These are phyloP conservation scores for Paecilomyces sp. DNA, from an alignment of 2,329 filamentous ascomycete species.

Conservation along the genomic window DNA sequence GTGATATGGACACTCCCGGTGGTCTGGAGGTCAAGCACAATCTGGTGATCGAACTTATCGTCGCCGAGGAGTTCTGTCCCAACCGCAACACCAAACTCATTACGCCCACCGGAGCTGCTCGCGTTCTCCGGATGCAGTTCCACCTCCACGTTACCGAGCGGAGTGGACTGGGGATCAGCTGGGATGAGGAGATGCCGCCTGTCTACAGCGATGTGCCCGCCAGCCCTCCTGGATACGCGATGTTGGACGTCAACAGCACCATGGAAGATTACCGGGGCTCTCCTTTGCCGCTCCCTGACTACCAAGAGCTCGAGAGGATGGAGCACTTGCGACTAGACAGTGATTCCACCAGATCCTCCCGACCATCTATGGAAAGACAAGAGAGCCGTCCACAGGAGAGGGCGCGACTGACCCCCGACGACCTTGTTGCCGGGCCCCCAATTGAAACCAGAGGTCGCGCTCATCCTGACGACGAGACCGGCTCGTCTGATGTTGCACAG, in stretches of 20 bases:
- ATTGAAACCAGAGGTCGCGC: background rate
- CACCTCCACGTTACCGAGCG: constrained; percentile 73
- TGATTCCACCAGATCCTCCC: background rate
- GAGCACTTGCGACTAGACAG: constrained; percentile 9
- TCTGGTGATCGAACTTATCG: constrained; percentile 86
- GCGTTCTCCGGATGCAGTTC: constrained; percentile 91
- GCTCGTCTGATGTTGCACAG: background rate
- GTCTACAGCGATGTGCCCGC: constrained; percentile 90
- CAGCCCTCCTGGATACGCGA: constrained; percentile 66
- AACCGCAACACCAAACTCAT: constrained; percentile 65
- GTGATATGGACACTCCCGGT: constrained; percentile 66
- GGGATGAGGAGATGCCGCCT: constrained; percentile 93
- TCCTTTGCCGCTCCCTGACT: constrained; percentile 32
- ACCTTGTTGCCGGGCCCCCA: background rate
- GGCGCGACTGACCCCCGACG: background rate
- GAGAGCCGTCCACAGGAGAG: background rate
- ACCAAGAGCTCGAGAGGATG: constrained; percentile 41
- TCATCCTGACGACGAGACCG: background rate
- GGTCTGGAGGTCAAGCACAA: constrained; percentile 77
- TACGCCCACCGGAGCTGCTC: constrained; percentile 81
- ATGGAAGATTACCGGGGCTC: constrained; percentile 43
- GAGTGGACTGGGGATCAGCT: constrained; percentile 80
- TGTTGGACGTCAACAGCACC: constrained; percentile 30
- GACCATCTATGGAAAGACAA: background rate
- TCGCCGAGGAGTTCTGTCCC: constrained; percentile 77